These are phyloP conservation scores for Astrocystis sublimbata DNA, from an alignment of 495 filamentous ascomycete genomes.

Conservation along the genomic window DNA sequence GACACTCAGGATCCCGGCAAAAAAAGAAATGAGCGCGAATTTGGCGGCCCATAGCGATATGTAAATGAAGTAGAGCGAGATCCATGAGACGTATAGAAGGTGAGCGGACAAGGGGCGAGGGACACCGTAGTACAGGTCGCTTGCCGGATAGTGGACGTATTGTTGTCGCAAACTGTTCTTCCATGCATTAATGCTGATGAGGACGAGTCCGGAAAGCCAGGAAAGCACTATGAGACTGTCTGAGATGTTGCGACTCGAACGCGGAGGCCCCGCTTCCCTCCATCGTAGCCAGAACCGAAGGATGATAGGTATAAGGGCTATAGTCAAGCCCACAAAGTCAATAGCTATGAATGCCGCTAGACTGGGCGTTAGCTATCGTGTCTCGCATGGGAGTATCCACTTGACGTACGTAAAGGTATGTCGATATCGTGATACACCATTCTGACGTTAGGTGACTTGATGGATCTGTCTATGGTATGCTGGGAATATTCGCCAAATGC, in stretches of 20 bases:
- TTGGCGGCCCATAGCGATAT: constrained; percentile 36
- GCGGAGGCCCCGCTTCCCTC: constrained; percentile 12
- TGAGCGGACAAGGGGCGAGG: constrained; percentile 16
- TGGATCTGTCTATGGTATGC: not conserved
- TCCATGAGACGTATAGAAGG: constrained; percentile 37
- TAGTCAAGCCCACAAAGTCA: constrained; percentile 37
- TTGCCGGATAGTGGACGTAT: constrained; percentile 23
- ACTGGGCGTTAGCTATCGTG: constrained; percentile 1
- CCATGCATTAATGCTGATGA: constrained; percentile 40
- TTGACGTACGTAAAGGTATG: constrained; percentile 20
- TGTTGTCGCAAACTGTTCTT: constrained; percentile 33
- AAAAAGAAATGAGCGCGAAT: constrained; percentile 38
- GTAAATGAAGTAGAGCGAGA: constrained; percentile 41
- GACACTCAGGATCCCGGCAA: constrained; percentile 31
- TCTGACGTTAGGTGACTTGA: not conserved
- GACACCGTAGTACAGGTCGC: constrained; percentile 24
- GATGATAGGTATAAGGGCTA: constrained; percentile 34
- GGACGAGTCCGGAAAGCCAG: constrained; percentile 34
- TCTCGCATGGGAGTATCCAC: not conserved
- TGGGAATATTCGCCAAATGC: not conserved
- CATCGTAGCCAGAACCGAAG: constrained; percentile 33
- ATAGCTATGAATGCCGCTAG: constrained; percentile 37
- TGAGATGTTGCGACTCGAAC: constrained; percentile 27
- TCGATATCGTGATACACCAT: constrained; percentile 24
- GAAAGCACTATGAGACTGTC: constrained; percentile 36